These are phyloP conservation scores for Fusarium decemcellulare DNA, from an alignment of 2,329 filamentous ascomycete species.

Conservation along the genomic window DNA sequence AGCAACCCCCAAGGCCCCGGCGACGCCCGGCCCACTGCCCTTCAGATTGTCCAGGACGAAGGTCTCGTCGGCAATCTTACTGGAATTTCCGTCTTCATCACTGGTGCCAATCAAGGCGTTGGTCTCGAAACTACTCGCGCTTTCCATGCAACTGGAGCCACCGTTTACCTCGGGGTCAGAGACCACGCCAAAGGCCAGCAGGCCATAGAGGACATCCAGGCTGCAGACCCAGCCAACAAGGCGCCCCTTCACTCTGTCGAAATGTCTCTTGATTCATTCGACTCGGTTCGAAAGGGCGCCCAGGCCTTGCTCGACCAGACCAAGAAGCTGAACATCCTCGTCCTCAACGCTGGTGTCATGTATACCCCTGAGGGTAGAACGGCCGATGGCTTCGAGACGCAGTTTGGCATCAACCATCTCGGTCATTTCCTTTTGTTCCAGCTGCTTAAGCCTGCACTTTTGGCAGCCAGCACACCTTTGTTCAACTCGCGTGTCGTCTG, in stretches of 20 bases:
- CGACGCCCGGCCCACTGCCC: conserved; percentile 31
- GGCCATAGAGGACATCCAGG: conserved; percentile 6
- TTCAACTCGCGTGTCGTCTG: conserved; percentile 64
- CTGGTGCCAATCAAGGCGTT: conserved; percentile 23
- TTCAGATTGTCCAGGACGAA: conserved; percentile 24
- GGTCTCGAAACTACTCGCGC: conserved; percentile 18
- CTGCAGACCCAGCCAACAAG: neutral
- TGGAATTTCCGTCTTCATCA: conserved; percentile 5
- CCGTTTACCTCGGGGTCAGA: conserved; percentile 17
- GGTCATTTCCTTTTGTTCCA: conserved; percentile 47
- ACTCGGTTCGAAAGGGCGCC: conserved; percentile 4
- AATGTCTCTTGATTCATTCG: conserved; percentile 13
- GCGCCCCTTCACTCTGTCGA: neutral
- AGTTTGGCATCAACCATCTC: conserved; percentile 48
- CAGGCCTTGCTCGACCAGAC: neutral
- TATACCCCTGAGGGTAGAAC: conserved; percentile 24
- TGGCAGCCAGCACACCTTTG: conserved; percentile 53
- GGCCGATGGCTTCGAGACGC: conserved; percentile 39
- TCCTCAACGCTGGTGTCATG: conserved; percentile 29
- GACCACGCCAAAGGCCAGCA: conserved; percentile 7
- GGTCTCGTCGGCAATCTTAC: neutral
- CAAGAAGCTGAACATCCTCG: conserved; percentile 1
- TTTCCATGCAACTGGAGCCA: conserved; percentile 15
- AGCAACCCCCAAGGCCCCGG: conserved; percentile 19
- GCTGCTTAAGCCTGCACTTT: conserved; percentile 59